Evolutionary conservation across 495 filamentous ascomycete species (phyloP), one percentile per base, ranked within the genome.

Genomic region (Lichina pygmaea): DNA sequence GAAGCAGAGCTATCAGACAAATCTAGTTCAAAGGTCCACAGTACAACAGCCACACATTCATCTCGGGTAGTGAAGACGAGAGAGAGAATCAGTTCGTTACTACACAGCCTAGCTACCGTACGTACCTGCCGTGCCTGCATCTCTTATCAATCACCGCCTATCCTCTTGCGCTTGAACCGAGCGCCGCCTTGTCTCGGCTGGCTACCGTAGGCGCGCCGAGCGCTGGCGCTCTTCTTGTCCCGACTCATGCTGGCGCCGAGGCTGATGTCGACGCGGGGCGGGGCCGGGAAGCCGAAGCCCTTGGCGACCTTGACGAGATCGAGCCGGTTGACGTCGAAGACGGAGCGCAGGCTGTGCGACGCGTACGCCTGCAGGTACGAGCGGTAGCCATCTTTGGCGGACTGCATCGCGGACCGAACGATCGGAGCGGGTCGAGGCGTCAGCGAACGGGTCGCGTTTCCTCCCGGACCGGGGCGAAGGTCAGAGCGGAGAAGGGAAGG

Each of bases 281-380:
- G 86, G 0, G 77, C 71, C 6, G 68, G 56, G 58, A 97, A 97
- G 0, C 89, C 89, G 55, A 94, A 97, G 42, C 78, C 72, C 70
- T 86, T 93, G 42, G 89, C 84, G 12, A 97, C 78, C 64, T 93
- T 93, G 49, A 78, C 70, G 34, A 95, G 67, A 59, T 97, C 89
- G 8, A 97, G 68, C 58, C 91, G 89, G 55, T 94, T 65, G 31
- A 97, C 74, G 57, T 97, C 84, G 55, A 93, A 97, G 34, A 93
- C 79, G 10, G 81, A 79, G 33, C 86, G 74, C 43, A 94, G 68
- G 47, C 74, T 79, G 60, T 97, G 89, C 31, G 78, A 84, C 13
- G 86, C 84, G 50, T 97, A 97, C 0, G 89, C 89, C 52, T 93
- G 80, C 11, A 97, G 70, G 56, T 97, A 97, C 10, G 81, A 80